phyloP scores from a whole-genome alignment of 164 flowering plant species.

The Macadamia integrifolia region DNA sequence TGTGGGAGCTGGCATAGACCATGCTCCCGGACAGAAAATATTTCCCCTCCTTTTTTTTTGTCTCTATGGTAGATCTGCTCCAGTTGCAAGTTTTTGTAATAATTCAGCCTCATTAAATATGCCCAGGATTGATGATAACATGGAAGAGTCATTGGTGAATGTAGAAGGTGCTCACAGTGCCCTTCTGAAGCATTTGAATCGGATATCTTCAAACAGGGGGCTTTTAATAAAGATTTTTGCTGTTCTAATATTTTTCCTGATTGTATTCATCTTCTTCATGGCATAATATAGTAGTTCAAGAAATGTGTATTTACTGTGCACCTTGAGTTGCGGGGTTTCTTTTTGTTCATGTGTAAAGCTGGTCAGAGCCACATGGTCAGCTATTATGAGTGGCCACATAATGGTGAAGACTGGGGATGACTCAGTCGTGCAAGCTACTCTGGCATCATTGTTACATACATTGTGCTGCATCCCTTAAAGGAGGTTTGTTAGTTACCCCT shows the following conservation, averaged over 20 bases:
- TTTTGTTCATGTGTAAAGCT: not conserved
- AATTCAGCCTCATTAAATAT: not conserved
- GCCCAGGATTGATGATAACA: constrained; percentile 87
- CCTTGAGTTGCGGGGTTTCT: not conserved
- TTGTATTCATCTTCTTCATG: constrained; percentile 62
- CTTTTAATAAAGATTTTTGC: constrained; percentile 78
- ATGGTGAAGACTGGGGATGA: not conserved
- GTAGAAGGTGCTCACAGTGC: constrained; percentile 77
- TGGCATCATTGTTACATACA: not conserved
- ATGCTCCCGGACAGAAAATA: too few species aligned
- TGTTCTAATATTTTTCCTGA: constrained; percentile 56
- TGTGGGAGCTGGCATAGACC: too few species aligned
- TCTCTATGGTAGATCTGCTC: not conserved
- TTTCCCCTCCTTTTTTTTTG: not conserved
- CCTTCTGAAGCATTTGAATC: constrained; percentile 61
- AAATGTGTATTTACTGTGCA: not conserved
- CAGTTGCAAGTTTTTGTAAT: not conserved
- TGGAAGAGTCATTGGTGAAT: constrained; percentile 78
- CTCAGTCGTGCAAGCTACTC: not conserved
- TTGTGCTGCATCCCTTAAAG: not conserved
- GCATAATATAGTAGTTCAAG: constrained; percentile 15
- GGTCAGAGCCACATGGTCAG: not conserved
- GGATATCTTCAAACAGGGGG: constrained; percentile 81
- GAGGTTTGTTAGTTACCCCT: not conserved
- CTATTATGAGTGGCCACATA: not conserved